Base-by-base conservation (phyloP, 768 basidiomycete genomes). In the Hypholoma fasciculare region DNA sequence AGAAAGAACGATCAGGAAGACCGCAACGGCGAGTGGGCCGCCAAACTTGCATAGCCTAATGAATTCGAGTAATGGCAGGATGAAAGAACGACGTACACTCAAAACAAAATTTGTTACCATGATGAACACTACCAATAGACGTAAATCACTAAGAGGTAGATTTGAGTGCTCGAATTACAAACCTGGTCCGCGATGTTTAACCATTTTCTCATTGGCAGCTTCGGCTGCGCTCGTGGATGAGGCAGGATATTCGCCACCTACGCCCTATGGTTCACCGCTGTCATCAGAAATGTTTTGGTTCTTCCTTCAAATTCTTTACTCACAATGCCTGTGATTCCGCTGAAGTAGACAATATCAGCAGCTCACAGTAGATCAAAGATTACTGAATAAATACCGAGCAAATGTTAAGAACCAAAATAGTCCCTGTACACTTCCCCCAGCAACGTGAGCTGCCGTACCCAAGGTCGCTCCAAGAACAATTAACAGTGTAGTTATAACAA, bases 231-330 rank as follows among this genome's bases (percentile, higher is more conserved):
- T 82, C 0, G 87, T 85, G 0, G 85, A 86, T 6, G 85, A 87
- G 6, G 86, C 87, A 0, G 89, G 89, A 69, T 92, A 91, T 73
- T 91, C 89, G 23, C 89, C 89, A 37, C 88, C 88, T 12, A 89
- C 88, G 58, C 89, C 89, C 79, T 87, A 42, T 7, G n/a, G 16
- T 27, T 44, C 23, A n/a, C 8, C 53, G 14, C 12, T 7, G 5
- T 40, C 52, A 16, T 49, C 44, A 64, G 7, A 49, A 39, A 56
- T 44, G 38, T 11, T 34, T 49, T 54, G 8, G 57, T 42, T 9
- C 26, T 14, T 49, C 26, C 23, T 19, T 40, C 16, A 12, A 53
- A 50, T 46, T 39, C 23, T 23, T 34, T 42, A 69, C 82, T 66
- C 61, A 86, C 86, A 47, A 88, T 71, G 17, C 87, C 87, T 23